Percentiles rank a stretch among this genome's conserved stretches.
These are phyloP conservation scores for Tilletia indica DNA, from an alignment of 1,284 basidiomycete genomes.

Conservation along the genomic window DNA sequence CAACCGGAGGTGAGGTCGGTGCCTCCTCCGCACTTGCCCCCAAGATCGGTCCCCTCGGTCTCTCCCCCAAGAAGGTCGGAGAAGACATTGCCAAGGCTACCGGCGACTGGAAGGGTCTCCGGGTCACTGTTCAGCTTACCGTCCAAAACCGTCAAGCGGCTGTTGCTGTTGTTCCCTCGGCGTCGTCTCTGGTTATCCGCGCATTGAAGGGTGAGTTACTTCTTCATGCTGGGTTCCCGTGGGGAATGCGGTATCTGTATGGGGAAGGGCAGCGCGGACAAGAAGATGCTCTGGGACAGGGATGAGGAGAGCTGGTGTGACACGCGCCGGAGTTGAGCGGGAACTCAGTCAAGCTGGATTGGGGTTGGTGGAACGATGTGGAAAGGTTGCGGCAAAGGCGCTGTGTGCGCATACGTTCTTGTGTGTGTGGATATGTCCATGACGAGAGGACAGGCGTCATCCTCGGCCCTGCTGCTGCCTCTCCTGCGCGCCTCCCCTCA, in stretches of 20 bases:
- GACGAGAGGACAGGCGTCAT: too few species aligned
- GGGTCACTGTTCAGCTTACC: slow-evolving; percentile 97
- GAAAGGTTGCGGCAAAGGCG: too few species aligned
- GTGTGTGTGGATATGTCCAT: too few species aligned
- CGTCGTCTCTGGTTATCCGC: slow-evolving; percentile 95
- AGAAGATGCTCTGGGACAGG: too few species aligned
- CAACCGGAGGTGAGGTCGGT: slow-evolving; percentile 99
- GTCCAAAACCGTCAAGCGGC: slow-evolving; percentile 99
- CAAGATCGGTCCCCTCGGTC: slow-evolving; percentile 99
- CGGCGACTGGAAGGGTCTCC: slow-evolving; percentile 97
- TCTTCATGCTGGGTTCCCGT: background rate
- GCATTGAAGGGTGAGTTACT: slow-evolving; percentile 71
- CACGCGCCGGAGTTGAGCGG: too few species aligned
- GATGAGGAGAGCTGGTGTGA: too few species aligned
- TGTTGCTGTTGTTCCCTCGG: slow-evolving; percentile 95
- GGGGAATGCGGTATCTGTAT: background rate
- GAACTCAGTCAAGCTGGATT: too few species aligned
- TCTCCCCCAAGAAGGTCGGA: slow-evolving; percentile 99
- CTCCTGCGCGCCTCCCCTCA: too few species aligned
- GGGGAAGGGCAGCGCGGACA: background rate
- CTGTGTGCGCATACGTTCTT: too few species aligned
- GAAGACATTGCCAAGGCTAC: slow-evolving; percentile 99
- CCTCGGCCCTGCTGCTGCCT: too few species aligned
- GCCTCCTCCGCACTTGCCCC: slow-evolving; percentile 97
- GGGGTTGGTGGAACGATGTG: too few species aligned